Conservation (phyloP, 228 moss, liverwort and hornwort genomes). For the Sphagnum fallax region DNA sequence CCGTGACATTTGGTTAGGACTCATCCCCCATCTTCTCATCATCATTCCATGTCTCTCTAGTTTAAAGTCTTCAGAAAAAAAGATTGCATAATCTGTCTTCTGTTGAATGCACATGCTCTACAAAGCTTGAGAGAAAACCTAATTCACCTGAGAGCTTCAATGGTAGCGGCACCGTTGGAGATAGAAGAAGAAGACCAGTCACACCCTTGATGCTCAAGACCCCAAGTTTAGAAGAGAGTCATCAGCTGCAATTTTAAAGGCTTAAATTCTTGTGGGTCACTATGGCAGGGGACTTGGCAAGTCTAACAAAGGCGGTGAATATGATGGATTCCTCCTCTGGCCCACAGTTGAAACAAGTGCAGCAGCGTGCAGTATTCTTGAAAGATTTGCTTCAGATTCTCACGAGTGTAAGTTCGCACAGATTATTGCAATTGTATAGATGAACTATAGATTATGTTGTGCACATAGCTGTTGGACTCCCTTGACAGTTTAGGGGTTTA, state of each 20-base stretch:
- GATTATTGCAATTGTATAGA: neutral
- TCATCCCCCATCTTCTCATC: neutral
- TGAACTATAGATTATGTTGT: neutral
- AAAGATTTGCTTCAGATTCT: slow-evolving; percentile 36
- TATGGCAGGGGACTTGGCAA: slow-evolving; percentile 34
- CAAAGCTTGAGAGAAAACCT: too few relatives aligned
- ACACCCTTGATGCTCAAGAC: too few relatives aligned
- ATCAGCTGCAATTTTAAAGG: too few relatives aligned
- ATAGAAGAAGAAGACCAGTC: too few relatives aligned
- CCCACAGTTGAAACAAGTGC: slow-evolving; percentile 18
- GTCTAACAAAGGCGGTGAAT: slow-evolving; percentile 21
- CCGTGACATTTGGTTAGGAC: slow-evolving; percentile 30
- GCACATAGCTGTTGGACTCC: neutral
- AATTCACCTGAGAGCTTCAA: too few relatives aligned
- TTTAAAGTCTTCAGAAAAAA: neutral
- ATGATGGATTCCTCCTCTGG: slow-evolving; percentile 26
- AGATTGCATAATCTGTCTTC: neutral
- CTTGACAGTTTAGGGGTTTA: too few relatives aligned
- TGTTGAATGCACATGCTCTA: too few relatives aligned
- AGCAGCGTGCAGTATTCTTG: slow-evolving; percentile 27
- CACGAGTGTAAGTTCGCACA: slow-evolving; percentile 24
- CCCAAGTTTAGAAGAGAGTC: too few relatives aligned
- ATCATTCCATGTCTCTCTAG: neutral
- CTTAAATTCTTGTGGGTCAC: too few relatives aligned
- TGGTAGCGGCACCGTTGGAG: too few relatives aligned